Evolutionary conservation across 2,329 filamentous ascomycete genomes (phyloP).

Genomic region (Allantophomopsis lycopodina): DNA sequence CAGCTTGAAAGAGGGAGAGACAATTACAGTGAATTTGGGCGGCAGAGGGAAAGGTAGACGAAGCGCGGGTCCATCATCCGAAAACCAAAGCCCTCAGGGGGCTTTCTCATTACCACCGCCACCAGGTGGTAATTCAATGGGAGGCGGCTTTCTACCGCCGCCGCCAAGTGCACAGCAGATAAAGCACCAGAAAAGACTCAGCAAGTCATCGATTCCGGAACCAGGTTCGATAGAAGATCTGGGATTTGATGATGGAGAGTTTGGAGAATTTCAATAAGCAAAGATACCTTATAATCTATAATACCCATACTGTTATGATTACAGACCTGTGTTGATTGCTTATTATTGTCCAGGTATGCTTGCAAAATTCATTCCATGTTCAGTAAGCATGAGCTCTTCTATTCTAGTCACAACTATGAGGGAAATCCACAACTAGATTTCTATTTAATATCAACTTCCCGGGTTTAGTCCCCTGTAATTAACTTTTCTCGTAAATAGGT

Average conservation of each 20-base stretch:
- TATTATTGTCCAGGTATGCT: too few relatives aligned
- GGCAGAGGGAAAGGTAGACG: slow-evolving; percentile 26
- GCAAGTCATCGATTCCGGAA: slow-evolving; percentile 31
- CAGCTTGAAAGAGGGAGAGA: slow-evolving; percentile 80
- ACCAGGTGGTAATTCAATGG: slow-evolving; percentile 35
- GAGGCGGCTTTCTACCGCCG: slow-evolving; percentile 42
- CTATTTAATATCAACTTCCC: too few relatives aligned
- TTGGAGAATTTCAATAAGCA: slow-evolving; percentile 56
- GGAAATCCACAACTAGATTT: too few relatives aligned
- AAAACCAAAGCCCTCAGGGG: slow-evolving; percentile 10
- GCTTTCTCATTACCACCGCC: slow-evolving; percentile 48
- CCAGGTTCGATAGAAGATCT: slow-evolving; percentile 38
- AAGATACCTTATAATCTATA: background rate
- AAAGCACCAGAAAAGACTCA: slow-evolving; percentile 44
- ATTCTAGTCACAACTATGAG: too few relatives aligned
- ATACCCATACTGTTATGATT: too few relatives aligned
- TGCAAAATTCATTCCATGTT: too few relatives aligned
- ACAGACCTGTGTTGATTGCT: too few relatives aligned
- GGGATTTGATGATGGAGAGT: slow-evolving; percentile 79
- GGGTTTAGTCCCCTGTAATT: too few relatives aligned
- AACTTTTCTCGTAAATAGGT: too few relatives aligned
- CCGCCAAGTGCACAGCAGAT: slow-evolving; percentile 49
- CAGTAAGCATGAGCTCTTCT: too few relatives aligned
- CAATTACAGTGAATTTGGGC: slow-evolving; percentile 68
- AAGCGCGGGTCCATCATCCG: slow-evolving; percentile 6